A percentile compares a stretch with the other conserved stretches of the same genome.
Conservation (phyloP, 1,284 basidiomycete genomes). For the Ustilago bromivora region DNA sequence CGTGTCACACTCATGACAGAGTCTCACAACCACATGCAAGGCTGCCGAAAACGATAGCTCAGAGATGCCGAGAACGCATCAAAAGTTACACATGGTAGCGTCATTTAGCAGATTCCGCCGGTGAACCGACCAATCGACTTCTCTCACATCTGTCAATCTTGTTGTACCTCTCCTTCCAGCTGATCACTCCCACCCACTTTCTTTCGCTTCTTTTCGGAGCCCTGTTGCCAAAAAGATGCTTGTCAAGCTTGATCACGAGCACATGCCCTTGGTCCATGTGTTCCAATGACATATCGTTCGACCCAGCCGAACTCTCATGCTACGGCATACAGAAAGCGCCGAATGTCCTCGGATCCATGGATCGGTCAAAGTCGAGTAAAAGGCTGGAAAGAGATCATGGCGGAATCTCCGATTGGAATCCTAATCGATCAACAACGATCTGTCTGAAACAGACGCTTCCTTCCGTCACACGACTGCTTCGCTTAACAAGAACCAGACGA, state of each 20-base stretch:
- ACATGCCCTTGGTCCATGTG: neutral
- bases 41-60: constrained; percentile 36
- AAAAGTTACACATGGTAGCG: constrained; percentile 1
- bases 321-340: neutral
- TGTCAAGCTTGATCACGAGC: constrained; percentile 10
- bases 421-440: constrained; percentile 3
- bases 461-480: constrained; percentile 6
- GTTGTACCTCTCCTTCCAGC: neutral
- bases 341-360: neutral
- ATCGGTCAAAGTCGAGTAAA: neutral
- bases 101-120: neutral
- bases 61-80: constrained; percentile 20
- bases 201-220: constrained; percentile 4
- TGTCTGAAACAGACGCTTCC: neutral
- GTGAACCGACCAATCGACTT: neutral
- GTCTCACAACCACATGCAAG: constrained; percentile 15
- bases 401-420: neutral
- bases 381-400: neutral
- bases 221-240: neutral
- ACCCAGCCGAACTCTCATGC: neutral
- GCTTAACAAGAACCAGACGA: constrained; percentile 3
- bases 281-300: neutral
- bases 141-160: neutral
- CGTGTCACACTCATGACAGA: neutral
- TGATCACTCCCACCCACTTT: neutral